Conservation (phyloP, 75 land plant genomes). For the Sequoiadendron giganteum region DNA sequence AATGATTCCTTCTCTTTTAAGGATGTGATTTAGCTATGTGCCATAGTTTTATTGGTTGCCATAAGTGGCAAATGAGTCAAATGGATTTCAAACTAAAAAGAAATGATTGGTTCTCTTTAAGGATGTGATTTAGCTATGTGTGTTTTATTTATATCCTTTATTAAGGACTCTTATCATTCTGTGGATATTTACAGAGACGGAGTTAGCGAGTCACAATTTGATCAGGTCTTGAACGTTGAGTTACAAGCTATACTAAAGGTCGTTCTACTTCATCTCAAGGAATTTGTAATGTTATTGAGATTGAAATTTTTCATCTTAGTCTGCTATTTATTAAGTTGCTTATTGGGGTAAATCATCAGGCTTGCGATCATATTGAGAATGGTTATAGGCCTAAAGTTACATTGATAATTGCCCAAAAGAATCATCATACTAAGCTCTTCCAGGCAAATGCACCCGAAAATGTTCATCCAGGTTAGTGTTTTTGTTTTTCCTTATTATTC, state of each 20-base stretch:
- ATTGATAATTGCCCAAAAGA: conserved; percentile 80
- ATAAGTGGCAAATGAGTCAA: no score
- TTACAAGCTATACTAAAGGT: conserved; percentile 74
- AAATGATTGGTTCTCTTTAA: no score
- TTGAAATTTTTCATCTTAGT: not conserved
- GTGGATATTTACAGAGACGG: conserved; percentile 67
- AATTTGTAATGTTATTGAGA: not conserved
- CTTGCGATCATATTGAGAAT: conserved; percentile 50
- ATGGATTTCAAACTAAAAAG: no score
- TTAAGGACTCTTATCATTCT: not conserved
- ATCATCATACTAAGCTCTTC: conserved; percentile 89
- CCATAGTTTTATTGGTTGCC: not conserved
- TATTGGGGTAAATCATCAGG: conserved; percentile 21
- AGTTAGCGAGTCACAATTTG: conserved; percentile 90
- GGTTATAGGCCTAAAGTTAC: conserved; percentile 69
- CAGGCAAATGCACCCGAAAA: conserved; percentile 45
- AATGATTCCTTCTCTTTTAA: no score
- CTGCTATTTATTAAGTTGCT: not conserved
- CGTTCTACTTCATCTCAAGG: not conserved
- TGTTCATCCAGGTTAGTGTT: conserved; percentile 65
- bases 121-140: not conserved
- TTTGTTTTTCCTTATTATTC: not conserved
- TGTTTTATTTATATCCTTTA: not conserved
- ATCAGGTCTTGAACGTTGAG: conserved; percentile 77
- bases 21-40: no score